Conservation (phyloP, 176 grass and related monocot genomes). For the Microstegium vimineum region DNA sequence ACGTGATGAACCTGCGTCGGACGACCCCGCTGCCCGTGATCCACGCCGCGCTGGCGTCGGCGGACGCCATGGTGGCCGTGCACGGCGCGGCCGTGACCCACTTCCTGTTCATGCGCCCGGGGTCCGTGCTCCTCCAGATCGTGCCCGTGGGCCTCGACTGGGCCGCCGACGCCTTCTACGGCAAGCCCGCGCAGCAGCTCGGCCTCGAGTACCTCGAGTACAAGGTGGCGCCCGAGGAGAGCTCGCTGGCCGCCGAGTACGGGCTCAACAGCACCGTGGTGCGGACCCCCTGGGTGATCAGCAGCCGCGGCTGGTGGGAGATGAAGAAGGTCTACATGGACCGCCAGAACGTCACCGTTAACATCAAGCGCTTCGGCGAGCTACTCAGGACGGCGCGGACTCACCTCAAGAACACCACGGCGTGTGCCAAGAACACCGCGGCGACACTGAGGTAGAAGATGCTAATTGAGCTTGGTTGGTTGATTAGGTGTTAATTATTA, state of each 20-base stretch:
- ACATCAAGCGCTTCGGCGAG: slow-evolving; percentile 68
- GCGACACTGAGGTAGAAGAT: slow-evolving; percentile 35
- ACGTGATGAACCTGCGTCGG: slow-evolving; percentile 71
- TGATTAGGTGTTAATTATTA: slow-evolving; percentile 49
- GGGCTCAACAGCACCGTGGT: slow-evolving; percentile 67
- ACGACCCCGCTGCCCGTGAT: slow-evolving; percentile 48
- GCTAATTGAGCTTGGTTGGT: slow-evolving; percentile 15
- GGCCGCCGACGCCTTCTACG: slow-evolving; percentile 90
- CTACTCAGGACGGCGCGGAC: slow-evolving; percentile 48
- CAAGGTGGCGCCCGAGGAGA: slow-evolving; percentile 78
- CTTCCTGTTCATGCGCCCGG: slow-evolving; percentile 83
- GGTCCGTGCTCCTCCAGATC: slow-evolving; percentile 76
- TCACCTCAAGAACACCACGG: slow-evolving; percentile 40
- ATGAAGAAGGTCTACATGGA: slow-evolving; percentile 99
- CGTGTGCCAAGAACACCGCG: slow-evolving; percentile 10
- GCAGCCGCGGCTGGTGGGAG: slow-evolving; percentile 79
- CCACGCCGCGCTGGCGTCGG: slow-evolving; percentile 56
- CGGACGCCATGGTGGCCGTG: slow-evolving; percentile 84
- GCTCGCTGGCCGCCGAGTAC: slow-evolving; percentile 71
- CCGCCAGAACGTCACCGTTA: slow-evolving; percentile 83
- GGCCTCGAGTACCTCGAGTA: slow-evolving; percentile 80
- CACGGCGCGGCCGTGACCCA: slow-evolving; percentile 90
- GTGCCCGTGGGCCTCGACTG: slow-evolving; percentile 90
- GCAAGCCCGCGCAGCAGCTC: slow-evolving; percentile 73
- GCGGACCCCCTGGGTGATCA: slow-evolving; percentile 57